Evolutionary conservation across 192 early-diverging fungal genomes (phyloP).

Genomic region (Coemansia sp.): DNA sequence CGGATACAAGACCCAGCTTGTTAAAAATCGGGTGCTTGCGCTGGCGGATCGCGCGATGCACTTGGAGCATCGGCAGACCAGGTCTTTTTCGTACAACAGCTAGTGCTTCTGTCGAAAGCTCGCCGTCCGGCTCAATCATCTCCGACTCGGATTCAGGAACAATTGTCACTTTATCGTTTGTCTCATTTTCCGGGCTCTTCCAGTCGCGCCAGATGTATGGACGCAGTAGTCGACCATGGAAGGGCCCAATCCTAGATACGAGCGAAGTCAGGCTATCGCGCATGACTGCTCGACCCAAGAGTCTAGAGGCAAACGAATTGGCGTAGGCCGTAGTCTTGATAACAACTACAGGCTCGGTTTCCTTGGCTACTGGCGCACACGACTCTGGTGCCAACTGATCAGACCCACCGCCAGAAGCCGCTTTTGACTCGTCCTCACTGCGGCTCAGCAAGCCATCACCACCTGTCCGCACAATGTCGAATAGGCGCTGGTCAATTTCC

Average conservation of each 20-base stretch:
- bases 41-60: constrained; percentile 35
- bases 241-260: constrained; percentile 65
- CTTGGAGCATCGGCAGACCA: constrained; percentile 25
- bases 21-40: constrained; percentile 38
- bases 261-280: constrained; percentile 61
- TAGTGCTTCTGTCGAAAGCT: background rate
- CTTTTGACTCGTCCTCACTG: background rate
- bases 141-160: constrained; percentile 25
- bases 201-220: constrained; percentile 85
- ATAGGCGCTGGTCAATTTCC: constrained; percentile 23
- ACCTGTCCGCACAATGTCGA: constrained; percentile 16
- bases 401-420: background rate
- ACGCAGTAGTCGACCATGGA: constrained; percentile 71
- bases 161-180: constrained; percentile 31
- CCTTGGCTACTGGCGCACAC: background rate
- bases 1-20: constrained; percentile 11
- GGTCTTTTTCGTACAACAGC: background rate
- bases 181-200: constrained; percentile 33
- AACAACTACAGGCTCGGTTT: background rate
- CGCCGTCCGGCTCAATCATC: background rate
- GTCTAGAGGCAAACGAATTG: constrained; percentile 75
- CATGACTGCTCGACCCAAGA: constrained; percentile 65
- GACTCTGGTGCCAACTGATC: constrained; percentile 1
- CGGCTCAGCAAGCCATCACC: background rate
- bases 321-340: constrained; percentile 61